Evolutionary conservation across 2,329 filamentous ascomycete species (phyloP).

Genomic region (Penicillium rolfsii): DNA sequence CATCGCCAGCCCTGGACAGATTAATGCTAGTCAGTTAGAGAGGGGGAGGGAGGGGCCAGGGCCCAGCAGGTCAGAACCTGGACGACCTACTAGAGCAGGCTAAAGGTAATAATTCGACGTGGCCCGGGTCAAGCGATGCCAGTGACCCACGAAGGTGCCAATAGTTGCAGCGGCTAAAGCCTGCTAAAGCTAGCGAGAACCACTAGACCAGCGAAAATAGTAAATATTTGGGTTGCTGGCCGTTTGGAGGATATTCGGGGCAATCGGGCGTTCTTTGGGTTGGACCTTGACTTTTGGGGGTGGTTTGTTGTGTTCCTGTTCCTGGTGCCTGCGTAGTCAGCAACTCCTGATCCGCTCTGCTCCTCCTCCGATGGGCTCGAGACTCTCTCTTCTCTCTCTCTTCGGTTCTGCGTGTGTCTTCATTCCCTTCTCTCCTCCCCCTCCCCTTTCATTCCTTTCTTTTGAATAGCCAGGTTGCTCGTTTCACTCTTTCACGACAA

Average conservation of each 20-base stretch:
- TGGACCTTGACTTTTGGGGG: not conserved
- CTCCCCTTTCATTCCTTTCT: slow-evolving; percentile 37
- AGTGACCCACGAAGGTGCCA: slow-evolving; percentile 24
- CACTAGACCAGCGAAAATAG: not conserved
- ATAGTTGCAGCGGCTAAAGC: slow-evolving; percentile 13
- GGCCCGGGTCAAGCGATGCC: not conserved
- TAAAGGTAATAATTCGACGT: not conserved
- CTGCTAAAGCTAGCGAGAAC: not conserved
- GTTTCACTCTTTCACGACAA: slow-evolving; percentile 59
- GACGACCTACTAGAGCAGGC: not conserved
- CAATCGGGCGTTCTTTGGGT: not conserved
- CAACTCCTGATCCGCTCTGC: slow-evolving; percentile 31
- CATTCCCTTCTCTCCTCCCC: slow-evolving; percentile 29
- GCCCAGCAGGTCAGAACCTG: not conserved
- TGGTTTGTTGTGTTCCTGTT: slow-evolving; percentile 6
- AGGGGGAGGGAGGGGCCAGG: no score
- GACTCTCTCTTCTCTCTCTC: slow-evolving; percentile 25
- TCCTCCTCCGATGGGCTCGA: slow-evolving; percentile 13
- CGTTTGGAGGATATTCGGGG: not conserved
- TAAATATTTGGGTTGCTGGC: not conserved
- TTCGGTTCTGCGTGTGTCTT: slow-evolving; percentile 25
- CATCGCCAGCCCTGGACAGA: slow-evolving; percentile 10
- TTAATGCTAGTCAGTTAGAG: not conserved
- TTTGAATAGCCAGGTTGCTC: slow-evolving; percentile 43
- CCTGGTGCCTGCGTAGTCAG: slow-evolving; percentile 24